Evolutionary conservation across 345 rosid species (phyloP), one percentile per base, ranked within the genome.

Genomic region (Corchorus capsularis): DNA sequence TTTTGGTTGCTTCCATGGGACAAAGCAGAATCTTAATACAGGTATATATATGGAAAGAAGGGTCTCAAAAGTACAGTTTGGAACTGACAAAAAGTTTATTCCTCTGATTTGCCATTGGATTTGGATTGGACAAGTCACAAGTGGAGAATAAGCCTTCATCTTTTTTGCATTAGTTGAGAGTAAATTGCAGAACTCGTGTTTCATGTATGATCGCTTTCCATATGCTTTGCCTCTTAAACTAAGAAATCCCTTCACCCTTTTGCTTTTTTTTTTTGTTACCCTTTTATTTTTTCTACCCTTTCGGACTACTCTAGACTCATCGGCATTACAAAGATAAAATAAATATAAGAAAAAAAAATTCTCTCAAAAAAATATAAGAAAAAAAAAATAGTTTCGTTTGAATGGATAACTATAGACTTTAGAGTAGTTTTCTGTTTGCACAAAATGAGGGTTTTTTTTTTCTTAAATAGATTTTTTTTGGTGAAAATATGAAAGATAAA

Each of bases 201-300:
- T 32, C 45, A 52, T 5, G 73, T 2, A n/a, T 47, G n/a, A n/a
- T 27, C 7, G 22, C 20, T 13, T 22, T 22, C 14, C 27, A 16
- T 69, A 69, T 69, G 59, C 72, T 69, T 69, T 50, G 15, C 72
- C 59, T 20, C 59, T 32, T 32, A 2, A 32, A 8, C 46, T 32
- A 50, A 50, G 60, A 50, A 69, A 69, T 50, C 22, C 45, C 27
- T 15, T 16, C 35, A 27, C 57, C 59, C 72, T 50, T 69, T 50
- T 41, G n/a, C n/a, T n/a, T n/a, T n/a, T n/a, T n/a, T n/a, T n/a
- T 56, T 49, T 41, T 56, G 27, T 69, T 27, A 69, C 59, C 13
- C 43, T 50, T 32, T 41, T 69, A 8, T 39, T 13, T 68, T 49
- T 32, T 60, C 32, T 32, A 27, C 27, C 1, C 27, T 27, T 27